These are phyloP conservation scores for Fonsecaea multimorphosa DNA, from an alignment of 2,329 filamentous ascomycete species.

Conservation along the genomic window DNA sequence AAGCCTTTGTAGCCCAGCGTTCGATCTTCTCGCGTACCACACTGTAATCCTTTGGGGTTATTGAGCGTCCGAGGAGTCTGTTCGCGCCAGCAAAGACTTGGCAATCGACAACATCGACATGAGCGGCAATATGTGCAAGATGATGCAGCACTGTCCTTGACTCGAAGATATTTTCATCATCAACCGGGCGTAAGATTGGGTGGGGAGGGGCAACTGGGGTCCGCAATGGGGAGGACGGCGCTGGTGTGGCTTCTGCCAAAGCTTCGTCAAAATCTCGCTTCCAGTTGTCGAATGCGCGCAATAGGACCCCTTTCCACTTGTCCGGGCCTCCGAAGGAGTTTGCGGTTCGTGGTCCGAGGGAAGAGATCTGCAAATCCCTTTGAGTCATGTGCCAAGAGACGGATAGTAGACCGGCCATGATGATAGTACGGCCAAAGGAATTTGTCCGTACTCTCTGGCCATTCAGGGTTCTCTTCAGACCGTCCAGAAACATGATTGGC, in stretches of 20 bases:
- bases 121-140: conserved; percentile 96
- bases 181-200: conserved; percentile 47
- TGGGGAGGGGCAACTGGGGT: conserved; percentile 53
- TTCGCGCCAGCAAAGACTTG: conserved; percentile 93
- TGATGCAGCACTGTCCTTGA: conserved; percentile 89
- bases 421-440: conserved; percentile 86
- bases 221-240: conserved; percentile 46
- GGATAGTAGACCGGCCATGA: conserved; percentile 92
- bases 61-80: conserved; percentile 81
- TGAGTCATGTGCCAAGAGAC: conserved; percentile 99
- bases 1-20: conserved; percentile 84
- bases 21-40: conserved; percentile 80
- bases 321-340: conserved; percentile 83
- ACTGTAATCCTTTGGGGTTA: conserved; percentile 79
- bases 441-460: conserved; percentile 88
- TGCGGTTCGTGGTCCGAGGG: conserved; percentile 70
- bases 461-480: conserved; percentile 85
- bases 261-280: conserved; percentile 88
- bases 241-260: conserved; percentile 62
- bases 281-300: conserved; percentile 91
- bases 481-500: conserved; percentile 85
- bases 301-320: conserved; percentile 86
- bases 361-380: conserved; percentile 88
- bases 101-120: conserved; percentile 95
- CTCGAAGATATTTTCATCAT: conserved; percentile 79